Evolutionary conservation across 805 yeast species (phyloP), one percentile per base, ranked within the genome.

Genomic region (Zygoascus bituminiphila): DNA sequence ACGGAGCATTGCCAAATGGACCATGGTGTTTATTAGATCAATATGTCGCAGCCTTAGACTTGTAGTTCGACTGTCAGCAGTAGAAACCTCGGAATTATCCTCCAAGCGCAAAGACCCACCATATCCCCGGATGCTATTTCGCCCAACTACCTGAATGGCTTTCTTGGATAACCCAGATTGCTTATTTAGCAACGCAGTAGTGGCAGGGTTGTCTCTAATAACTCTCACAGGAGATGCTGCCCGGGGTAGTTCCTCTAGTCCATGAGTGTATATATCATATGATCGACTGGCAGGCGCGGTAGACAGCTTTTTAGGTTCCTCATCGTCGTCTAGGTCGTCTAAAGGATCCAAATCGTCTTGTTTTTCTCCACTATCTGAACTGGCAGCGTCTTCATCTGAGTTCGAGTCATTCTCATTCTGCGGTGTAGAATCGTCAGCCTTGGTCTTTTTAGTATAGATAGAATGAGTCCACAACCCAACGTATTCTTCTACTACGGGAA

Each of bases 231-330:
- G 54, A 6, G 48, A 24, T 17, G 39, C 50, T 7, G 51, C 50
- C 10, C 54, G 39, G 3, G 56, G 57, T 12, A 54, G 44, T 2
- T 49, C 44, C 33, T 54, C 57, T 6, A 54, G 45, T 9, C 52
- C 53, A 23, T 49, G 24, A 15, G 23, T 21, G 25, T 41, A 20
- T 8, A 47, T 9, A 22, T 47, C 50, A 12, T 19, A 43, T 12
- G 14, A n/a, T 22, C 38, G 48, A 2, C 5, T 17, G 22, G 17
- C 21, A 19, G 15, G 20, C 2, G 22, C 44, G 6, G 21, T n/a
- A 22, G 10, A 10, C 17, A 4, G 5, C 9, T 4, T 29, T 15
- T 15, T 43, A 9, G 4, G 12, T 7, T 4, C 22, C 6, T 17
- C 14, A 5, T 17, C 26, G 15, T 21, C 24, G 29, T 21, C 20